These are phyloP conservation scores for Betula pendula DNA, from an alignment of 306 rosid genomes.

Conservation along the genomic window DNA sequence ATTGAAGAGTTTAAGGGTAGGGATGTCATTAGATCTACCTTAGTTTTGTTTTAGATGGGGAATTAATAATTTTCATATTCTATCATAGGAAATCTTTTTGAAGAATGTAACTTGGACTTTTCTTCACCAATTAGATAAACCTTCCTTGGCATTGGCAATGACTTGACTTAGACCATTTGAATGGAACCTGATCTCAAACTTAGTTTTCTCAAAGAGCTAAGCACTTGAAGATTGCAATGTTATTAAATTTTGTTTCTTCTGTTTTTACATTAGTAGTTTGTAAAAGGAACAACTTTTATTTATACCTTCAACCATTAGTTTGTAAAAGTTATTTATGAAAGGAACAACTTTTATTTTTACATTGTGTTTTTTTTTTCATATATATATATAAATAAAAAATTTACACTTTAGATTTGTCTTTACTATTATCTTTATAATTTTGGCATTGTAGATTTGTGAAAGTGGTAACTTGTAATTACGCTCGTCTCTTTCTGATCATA, in stretches of 20 bases:
- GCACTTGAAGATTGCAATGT: not conserved
- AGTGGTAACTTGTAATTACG: not conserved
- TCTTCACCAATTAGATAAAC: not conserved
- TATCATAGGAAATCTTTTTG: not conserved
- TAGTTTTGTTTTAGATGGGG: not conserved
- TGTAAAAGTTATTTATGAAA: too few species aligned
- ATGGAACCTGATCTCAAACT: not conserved
- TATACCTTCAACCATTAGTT: not conserved
- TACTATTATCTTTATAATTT: not conserved
- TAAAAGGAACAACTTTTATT: not conserved
- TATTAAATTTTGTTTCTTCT: not conserved
- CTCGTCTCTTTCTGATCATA: slow-evolving; percentile 5
- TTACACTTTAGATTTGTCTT: slow-evolving; percentile 1
- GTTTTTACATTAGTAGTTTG: not conserved
- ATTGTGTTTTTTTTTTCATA: too few species aligned
- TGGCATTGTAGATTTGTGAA: not conserved
- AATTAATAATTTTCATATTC: not conserved
- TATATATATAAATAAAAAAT: too few species aligned
- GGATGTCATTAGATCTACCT: not conserved
- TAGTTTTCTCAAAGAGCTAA: not conserved
- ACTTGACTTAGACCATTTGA: not conserved
- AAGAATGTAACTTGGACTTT: not conserved
- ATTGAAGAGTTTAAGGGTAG: not conserved
- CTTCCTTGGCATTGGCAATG: not conserved
- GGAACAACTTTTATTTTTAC: too few species aligned